A percentile compares a stretch with the other conserved stretches of the same genome.
phyloP scores from a whole-genome alignment of 805 yeast species.

The Peterozyma xylosa region DNA sequence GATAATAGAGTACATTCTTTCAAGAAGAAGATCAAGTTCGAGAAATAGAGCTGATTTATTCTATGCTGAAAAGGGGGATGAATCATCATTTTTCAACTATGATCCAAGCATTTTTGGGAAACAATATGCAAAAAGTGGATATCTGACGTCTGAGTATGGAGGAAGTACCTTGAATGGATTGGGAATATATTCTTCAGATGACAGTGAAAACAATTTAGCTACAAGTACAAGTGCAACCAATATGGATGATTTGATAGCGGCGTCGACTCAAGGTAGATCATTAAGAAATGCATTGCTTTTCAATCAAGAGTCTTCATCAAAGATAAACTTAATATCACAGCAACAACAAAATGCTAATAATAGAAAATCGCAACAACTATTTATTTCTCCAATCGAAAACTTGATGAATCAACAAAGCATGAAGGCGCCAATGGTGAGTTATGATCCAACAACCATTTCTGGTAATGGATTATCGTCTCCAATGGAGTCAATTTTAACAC shows the following conservation, averaged over 20 bases:
- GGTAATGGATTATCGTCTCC: no score
- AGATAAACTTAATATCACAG: slow-evolving; percentile 3
- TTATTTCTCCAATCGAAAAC: slow-evolving; percentile 19
- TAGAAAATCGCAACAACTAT: slow-evolving; percentile 12
- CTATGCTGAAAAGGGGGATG: background rate
- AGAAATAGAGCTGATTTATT: slow-evolving; percentile 2
- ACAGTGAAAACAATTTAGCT: no score
- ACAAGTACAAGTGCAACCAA: no score
- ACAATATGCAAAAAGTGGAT: no score
- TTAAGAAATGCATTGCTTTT: slow-evolving; percentile 5
- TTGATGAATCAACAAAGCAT: slow-evolving; percentile 9
- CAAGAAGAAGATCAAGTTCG: slow-evolving; percentile 3
- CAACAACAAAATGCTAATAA: slow-evolving; percentile 3
- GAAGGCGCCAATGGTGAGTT: no score
- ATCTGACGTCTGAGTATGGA: no score
- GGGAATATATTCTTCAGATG: no score
- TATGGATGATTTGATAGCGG: slow-evolving; percentile 6
- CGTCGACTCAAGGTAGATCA: slow-evolving; percentile 16
- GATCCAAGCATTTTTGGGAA: slow-evolving; percentile 8
- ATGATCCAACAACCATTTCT: no score
- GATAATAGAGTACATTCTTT: background rate
- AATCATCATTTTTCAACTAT: slow-evolving; percentile 1
- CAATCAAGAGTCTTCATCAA: slow-evolving; percentile 4
- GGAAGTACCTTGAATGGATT: no score
- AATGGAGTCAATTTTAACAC: no score